Evolutionary conservation across 1,284 basidiomycete genomes (phyloP).

Genomic region (Trichosporon ovoides): DNA sequence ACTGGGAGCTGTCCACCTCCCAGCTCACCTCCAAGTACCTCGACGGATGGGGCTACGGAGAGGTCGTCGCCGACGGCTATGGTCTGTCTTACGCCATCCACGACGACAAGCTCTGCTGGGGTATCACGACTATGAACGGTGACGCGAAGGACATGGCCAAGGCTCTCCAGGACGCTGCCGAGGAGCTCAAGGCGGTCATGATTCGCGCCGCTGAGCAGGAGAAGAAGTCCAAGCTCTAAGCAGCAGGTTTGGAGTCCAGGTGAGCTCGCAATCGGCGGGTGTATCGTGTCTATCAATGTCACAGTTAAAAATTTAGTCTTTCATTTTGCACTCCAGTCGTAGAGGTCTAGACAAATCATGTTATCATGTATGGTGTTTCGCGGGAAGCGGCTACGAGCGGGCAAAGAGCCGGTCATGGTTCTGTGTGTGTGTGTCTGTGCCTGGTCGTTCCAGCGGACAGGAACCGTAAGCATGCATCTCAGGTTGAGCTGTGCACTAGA

Average conservation of each 20-base stretch:
- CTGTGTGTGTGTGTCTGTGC: no score
- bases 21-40: conserved; percentile 78
- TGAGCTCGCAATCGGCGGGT: no score
- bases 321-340: background rate
- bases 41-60: conserved; percentile 95
- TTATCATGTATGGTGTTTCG: conserved; percentile 3
- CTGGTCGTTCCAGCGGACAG: no score
- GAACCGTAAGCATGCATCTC: no score
- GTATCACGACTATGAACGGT: conserved; percentile 74
- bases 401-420: no score
- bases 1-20: conserved; percentile 91
- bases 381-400: no score
- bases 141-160: conserved; percentile 60
- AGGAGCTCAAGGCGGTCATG: conserved; percentile 69
- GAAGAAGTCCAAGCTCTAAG: conserved; percentile 24
- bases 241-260: background rate
- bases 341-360: conserved; percentile 6
- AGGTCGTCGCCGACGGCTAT: conserved; percentile 90
- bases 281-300: background rate
- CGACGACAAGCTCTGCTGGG: conserved; percentile 82
- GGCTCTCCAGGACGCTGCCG: conserved; percentile 71
- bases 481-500: no score
- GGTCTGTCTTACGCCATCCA: conserved; percentile 90
- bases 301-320: conserved; percentile 4
- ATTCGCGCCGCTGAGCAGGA: conserved; percentile 55